Conservation (phyloP, 2,329 filamentous ascomycete genomes). For the Ophiosphaerella korrae region DNA sequence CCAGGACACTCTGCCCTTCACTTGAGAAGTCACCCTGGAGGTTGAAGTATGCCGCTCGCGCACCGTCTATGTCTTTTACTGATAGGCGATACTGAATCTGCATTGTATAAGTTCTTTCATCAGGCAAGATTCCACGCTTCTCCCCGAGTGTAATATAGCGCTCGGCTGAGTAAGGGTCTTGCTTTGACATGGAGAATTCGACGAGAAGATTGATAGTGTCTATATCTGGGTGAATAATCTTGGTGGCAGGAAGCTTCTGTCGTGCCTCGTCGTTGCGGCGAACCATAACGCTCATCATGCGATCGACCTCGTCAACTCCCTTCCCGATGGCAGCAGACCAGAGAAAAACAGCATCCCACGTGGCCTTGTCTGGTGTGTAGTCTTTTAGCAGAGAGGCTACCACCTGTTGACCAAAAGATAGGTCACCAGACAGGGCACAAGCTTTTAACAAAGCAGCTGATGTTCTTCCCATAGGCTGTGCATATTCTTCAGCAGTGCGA, state of each 20-base stretch:
- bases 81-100: slow-evolving; percentile 78
- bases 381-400: slow-evolving; percentile 44
- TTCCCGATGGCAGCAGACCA: slow-evolving; percentile 77
- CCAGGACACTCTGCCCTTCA: slow-evolving; percentile 63
- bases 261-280: slow-evolving; percentile 54
- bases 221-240: slow-evolving; percentile 62
- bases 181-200: slow-evolving; percentile 69
- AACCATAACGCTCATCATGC: slow-evolving; percentile 73
- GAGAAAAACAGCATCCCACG: slow-evolving; percentile 75
- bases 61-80: slow-evolving; percentile 73
- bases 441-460: slow-evolving; percentile 65
- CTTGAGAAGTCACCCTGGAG: slow-evolving; percentile 63
- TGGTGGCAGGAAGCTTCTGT: slow-evolving; percentile 28
- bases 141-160: slow-evolving; percentile 71
- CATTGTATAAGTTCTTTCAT: slow-evolving; percentile 73
- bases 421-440: slow-evolving; percentile 49
- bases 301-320: slow-evolving; percentile 71
- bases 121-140: slow-evolving; percentile 67
- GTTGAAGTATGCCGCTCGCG: slow-evolving; percentile 67
- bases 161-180: slow-evolving; percentile 74
- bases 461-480: slow-evolving; percentile 37
- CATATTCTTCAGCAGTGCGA: slow-evolving; percentile 13
- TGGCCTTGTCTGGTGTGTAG: slow-evolving; percentile 51
- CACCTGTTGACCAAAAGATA: slow-evolving; percentile 50
- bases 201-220: slow-evolving; percentile 79